Conservation (phyloP, 2,329 filamentous ascomycete species). For the Calonectria pseudoreteaudii region DNA sequence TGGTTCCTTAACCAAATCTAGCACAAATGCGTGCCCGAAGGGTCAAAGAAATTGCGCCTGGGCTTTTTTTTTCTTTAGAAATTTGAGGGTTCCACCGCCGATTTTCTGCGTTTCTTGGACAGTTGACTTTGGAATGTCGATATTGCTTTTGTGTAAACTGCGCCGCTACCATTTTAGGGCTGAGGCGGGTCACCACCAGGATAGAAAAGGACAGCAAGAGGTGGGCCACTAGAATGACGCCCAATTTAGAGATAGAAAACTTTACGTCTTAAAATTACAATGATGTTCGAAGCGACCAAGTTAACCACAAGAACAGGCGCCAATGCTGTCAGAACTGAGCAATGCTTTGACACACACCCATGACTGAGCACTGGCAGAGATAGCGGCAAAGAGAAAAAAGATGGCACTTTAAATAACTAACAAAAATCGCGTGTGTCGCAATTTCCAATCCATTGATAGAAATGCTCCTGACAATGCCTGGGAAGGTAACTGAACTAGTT, state of each 20-base stretch:
- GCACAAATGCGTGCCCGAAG: neutral
- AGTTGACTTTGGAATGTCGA: neutral
- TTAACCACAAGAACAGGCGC: no score
- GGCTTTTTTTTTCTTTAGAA: neutral
- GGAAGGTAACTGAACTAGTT: neutral
- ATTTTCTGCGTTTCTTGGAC: neutral
- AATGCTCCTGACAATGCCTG: neutral
- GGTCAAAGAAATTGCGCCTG: neutral
- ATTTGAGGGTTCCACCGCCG: neutral
- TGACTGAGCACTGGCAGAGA: no score
- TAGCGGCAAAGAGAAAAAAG: no score
- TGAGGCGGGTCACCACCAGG: neutral
- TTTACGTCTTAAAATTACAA: no score
- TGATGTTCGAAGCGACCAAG: no score
- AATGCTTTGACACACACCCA: no score
- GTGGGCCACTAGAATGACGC: neutral
- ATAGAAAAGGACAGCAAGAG: neutral
- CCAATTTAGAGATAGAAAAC: no score
- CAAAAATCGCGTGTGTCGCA: no score
- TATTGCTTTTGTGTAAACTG: neutral
- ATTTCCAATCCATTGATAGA: neutral
- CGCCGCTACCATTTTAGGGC: neutral
- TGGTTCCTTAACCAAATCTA: neutral
- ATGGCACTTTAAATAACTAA: no score
- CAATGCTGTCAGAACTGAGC: no score